Conservation (phyloP, 192 early-diverging fungal species). For the Oehlia diaphana region DNA sequence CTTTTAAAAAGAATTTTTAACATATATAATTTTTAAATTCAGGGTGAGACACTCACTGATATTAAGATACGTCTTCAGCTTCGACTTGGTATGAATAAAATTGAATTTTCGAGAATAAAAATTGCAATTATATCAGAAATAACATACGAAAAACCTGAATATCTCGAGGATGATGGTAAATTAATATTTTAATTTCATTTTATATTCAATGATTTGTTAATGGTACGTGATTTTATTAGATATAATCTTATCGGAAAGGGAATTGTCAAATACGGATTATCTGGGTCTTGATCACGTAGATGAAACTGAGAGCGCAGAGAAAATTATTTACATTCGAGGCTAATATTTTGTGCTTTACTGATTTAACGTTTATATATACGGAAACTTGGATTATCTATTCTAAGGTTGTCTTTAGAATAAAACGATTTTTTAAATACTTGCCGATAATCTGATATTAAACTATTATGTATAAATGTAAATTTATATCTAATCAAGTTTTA, state of each 20-base stretch:
- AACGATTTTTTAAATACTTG: no score
- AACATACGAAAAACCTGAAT: constrained; percentile 4
- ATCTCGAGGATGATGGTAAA: constrained; percentile 32
- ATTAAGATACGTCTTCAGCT: constrained; percentile 73
- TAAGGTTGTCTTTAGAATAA: no score
- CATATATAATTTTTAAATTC: no score
- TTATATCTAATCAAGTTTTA: no score
- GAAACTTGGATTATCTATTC: no score
- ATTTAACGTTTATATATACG: no score
- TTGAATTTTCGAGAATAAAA: constrained; percentile 77
- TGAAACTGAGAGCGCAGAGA: constrained; percentile 42
- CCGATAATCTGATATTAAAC: no score
- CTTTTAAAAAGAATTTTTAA: no score
- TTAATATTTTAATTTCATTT: no score
- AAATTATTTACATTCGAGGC: constrained; percentile 48
- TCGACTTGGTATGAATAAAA: constrained; percentile 76
- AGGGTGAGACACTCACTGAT: constrained; percentile 68
- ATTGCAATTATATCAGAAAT: constrained; percentile 41
- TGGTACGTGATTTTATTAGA: constrained; percentile 16
- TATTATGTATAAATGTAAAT: no score
- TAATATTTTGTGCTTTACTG: background rate
- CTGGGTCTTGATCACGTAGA: constrained; percentile 56
- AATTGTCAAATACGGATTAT: constrained; percentile 32
- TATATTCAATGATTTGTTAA: background rate
- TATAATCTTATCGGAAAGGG: constrained; percentile 33